These are phyloP conservation scores for Comarum palustre DNA, from an alignment of 306 rosid genomes.

Conservation along the genomic window DNA sequence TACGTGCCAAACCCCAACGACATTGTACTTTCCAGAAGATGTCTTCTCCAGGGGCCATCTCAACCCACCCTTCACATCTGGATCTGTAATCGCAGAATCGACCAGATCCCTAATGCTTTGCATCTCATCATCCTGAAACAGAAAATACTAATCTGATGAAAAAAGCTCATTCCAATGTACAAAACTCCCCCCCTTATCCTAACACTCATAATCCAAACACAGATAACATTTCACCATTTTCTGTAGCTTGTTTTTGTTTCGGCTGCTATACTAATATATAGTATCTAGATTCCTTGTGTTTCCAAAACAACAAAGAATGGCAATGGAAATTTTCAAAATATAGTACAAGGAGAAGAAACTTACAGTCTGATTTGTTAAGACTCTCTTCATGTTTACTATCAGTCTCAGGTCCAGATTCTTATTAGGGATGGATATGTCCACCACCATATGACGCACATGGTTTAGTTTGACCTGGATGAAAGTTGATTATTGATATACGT, in stretches of 20 bases:
- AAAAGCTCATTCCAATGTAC: conserved; percentile 3
- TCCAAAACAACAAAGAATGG: not conserved
- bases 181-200: not conserved
- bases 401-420: conserved; percentile 53
- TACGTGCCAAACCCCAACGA: conserved; percentile 42
- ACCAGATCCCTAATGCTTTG: conserved; percentile 39
- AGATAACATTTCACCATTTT: not conserved
- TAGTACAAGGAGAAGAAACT: not conserved
- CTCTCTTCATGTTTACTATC: conserved; percentile 36
- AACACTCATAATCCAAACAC: not conserved
- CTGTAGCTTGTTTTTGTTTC: not conserved
- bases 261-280: not conserved
- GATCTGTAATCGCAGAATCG: conserved; percentile 43
- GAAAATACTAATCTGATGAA: conserved; percentile 2
- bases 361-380: conserved; percentile 30
- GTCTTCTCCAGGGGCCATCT: conserved; percentile 57
- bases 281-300: not conserved
- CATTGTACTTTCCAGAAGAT: conserved; percentile 37
- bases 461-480: conserved; percentile 36
- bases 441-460: conserved; percentile 40
- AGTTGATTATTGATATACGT: not conserved
- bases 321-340: not conserved
- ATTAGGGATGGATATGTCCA: conserved; percentile 39
- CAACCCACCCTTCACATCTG: conserved; percentile 58
- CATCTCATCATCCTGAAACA: conserved; percentile 52